Evolutionary conservation across 2,329 filamentous ascomycete species (phyloP), one percentile per base, ranked within the genome.

Genomic region (Elsinoe fawcettii): DNA sequence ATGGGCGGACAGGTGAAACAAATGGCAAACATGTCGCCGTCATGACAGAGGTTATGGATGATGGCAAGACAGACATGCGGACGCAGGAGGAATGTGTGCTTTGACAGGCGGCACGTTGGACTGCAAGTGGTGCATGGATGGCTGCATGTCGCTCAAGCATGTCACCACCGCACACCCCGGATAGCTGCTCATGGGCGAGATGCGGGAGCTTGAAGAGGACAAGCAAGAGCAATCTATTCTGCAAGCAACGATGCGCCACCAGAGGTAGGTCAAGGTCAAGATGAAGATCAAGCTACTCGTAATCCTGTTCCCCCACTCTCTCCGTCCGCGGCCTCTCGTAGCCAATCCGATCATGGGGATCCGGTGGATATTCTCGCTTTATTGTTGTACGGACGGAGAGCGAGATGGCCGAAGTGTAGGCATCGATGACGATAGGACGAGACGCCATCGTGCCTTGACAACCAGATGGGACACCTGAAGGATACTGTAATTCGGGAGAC

Each of bases 161-260:
- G n/a, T n/a, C n/a, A n/a, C n/a, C n/a, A n/a, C n/a, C n/a, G n/a
- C n/a, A n/a, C n/a, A n/a, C n/a, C 20, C 6, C 37, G 14, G 14
- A 43, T 12, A 43, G 37, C 37, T 43, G 20, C 37, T 43, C 14
- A n/a, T 43, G n/a, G n/a, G n/a, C n/a, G n/a, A n/a, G 37, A n/a
- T 16, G 37, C 18, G 20, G 14, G 8, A 43, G 20, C 37, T 43
- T 20, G 37, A 3, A 20, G 37, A 43, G 8, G n/a, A n/a, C n/a
- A n/a, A n/a, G n/a, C n/a, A n/a, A n/a, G 18, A 44, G 41, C 41
- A 44, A 44, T 44, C 41, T 46, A 46, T 46, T 46, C 41, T 46
- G 41, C 41, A 46, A 25, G 34, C 3, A 37, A 5, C 9, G 5
- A 5, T 37, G 22, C 41, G 41, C 41, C 41, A 46, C 41, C 41